phyloP scores from a whole-genome alignment of 2,329 filamentous ascomycete genomes.

The Nannizziopsis barbatae region DNA sequence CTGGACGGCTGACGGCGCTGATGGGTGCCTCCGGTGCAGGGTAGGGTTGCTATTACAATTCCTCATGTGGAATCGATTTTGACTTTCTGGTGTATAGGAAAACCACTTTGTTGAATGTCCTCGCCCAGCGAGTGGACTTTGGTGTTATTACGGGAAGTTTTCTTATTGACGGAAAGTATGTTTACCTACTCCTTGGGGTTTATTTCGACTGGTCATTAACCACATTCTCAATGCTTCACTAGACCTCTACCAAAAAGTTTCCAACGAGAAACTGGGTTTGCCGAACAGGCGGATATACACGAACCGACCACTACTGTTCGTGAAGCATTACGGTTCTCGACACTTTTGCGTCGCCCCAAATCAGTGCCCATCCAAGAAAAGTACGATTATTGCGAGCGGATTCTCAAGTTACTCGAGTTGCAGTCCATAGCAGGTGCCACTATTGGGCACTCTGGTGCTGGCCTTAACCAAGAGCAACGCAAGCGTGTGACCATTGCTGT shows the following conservation, averaged over 20 bases:
- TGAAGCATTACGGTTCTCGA: slow-evolving; percentile 56
- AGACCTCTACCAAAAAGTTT: slow-evolving; percentile 39
- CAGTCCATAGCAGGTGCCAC: slow-evolving; percentile 54
- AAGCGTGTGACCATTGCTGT: slow-evolving; percentile 57
- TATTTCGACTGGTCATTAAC: neutral
- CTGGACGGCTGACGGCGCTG: slow-evolving; percentile 64
- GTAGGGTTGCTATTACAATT: slow-evolving; percentile 20
- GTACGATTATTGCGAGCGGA: slow-evolving; percentile 55
- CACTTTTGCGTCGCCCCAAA: slow-evolving; percentile 50
- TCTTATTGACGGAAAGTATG: slow-evolving; percentile 36
- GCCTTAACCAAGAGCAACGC: slow-evolving; percentile 54
- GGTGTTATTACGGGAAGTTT: slow-evolving; percentile 36
- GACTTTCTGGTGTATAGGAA: slow-evolving; percentile 26
- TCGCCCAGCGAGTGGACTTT: slow-evolving; percentile 37
- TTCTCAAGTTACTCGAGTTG: slow-evolving; percentile 60
- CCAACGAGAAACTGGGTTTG: slow-evolving; percentile 45
- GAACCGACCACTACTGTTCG: slow-evolving; percentile 55
- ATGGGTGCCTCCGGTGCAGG: slow-evolving; percentile 63
- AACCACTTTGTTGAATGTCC: slow-evolving; percentile 38
- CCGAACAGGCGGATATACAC: slow-evolving; percentile 57
- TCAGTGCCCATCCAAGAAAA: slow-evolving; percentile 51
- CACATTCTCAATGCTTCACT: neutral
- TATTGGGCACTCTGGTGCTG: slow-evolving; percentile 49
- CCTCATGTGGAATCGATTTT: neutral
- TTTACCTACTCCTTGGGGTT: neutral